Evolutionary conservation across 2,329 filamentous ascomycete genomes (phyloP), one percentile per base, ranked within the genome.

Genomic region (Neofusicoccum sp.): DNA sequence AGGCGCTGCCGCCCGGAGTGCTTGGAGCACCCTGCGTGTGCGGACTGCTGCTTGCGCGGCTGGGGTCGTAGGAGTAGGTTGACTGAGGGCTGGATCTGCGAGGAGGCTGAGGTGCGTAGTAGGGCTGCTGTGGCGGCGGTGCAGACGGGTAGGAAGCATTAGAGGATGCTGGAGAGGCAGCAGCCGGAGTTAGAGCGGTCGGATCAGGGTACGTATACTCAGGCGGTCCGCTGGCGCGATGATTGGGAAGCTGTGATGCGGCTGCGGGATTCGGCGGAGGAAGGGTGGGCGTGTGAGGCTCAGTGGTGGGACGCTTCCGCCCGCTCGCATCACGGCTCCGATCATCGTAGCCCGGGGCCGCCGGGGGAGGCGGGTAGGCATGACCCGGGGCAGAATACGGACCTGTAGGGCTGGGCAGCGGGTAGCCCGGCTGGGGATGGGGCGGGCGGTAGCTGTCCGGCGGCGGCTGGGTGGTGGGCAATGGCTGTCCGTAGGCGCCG

Each of bases 281-380:
- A 63, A 80, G 70, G 47, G 79, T 81, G 30, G 79, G 79, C 61
- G 79, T 80, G 65, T 81, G 79, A 68, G 79, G 79, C 72, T 81
- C 79, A 43, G 78, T 74, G 61, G 74, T 75, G 30, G 74, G 70
- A 65, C 79, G 78, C 73, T 81, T 82, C 69, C 73, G 75, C 66
- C 70, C 72, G 63, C 74, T 67, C 62, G 70, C 64, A 66, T 76
- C 73, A 72, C 72, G 71, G 58, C 53, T 69, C 61, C 67, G 69
- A 63, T 75, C 74, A 71, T 76, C 73, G 64, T 72, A 71, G 43
- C 70, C 70, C 65, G 51, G 49, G 45, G 59, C 51, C 36, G 56
- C 45, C 63, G 71, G 65, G 45, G 68, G 62, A 62, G 63, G 66
- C 68, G 64, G 65, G 68, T 67, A 66, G 54, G 68, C 65, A 69